Base-by-base conservation (phyloP, 768 basidiomycete species). In the Pulveroboletus sp. region DNA sequence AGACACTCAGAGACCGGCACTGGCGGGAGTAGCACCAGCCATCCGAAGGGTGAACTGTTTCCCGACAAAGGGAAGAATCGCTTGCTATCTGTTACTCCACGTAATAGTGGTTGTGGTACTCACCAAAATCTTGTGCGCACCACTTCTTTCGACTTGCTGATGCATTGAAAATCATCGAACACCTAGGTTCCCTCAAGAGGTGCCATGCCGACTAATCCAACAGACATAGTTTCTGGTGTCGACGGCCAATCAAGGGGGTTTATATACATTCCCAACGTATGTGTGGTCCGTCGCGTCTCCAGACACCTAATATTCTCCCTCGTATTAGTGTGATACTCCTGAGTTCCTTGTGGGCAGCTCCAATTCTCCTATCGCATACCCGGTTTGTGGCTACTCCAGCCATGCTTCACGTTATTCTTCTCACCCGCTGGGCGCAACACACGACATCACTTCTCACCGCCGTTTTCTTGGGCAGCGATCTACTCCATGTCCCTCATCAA, bases 331-430 rank as follows among this genome's bases (percentile, higher is more conserved):
- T 35, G 27, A 59, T 31, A 60, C 63, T 6, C 65, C 67, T n/a
- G 65, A 65, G 46, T 68, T 68, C 46, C 65, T 65, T 6, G 65
- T 46, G 21, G 69, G 67, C 6, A 58, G 62, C 38, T 68, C 69
- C 11, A 58, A 52, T 43, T 70, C 69, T 39, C 62, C 58, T 6
- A 24, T 70, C 36, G 67, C 53, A 26, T 66, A 65, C 27, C 66
- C 68, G 5, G 60, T 60, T 24, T 51, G 50, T 40, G 69, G 67
- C 32, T 68, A 68, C 46, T 59, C 53, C 13, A 68, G 66, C 39
- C 61, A 51, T 39, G 57, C 63, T 53, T 49, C 50, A n/a, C 54
- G 45, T 9, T 43, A 33, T 45, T 37, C 31, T 39, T 51, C 56
- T 27, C 50, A 13, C 18, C 18, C 14, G 8, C 13, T 32, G 18